These are phyloP conservation scores for Cyberlindnera euphorbiae DNA, from an alignment of 805 yeast genomes.

Conservation along the genomic window DNA sequence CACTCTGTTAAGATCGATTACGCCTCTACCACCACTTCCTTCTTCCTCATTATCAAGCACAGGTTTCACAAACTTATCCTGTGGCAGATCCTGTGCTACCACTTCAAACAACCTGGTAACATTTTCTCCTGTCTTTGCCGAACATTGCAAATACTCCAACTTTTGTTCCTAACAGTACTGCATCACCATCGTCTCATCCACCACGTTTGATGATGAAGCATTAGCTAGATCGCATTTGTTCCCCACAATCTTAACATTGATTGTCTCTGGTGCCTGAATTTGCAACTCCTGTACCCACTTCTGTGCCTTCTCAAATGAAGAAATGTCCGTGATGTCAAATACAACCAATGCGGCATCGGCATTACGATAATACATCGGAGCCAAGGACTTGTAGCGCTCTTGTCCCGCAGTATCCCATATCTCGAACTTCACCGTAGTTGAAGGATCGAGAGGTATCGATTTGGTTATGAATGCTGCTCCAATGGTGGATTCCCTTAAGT, in stretches of 20 bases:
- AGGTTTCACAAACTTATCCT: slow-evolving; percentile 20
- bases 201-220: slow-evolving; percentile 12
- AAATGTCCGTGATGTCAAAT: slow-evolving; percentile 68
- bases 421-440: slow-evolving; percentile 42
- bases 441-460: slow-evolving; percentile 45
- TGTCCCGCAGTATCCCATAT: slow-evolving; percentile 94
- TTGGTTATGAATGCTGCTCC: slow-evolving; percentile 98
- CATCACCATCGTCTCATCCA: slow-evolving; percentile 20
- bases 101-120: slow-evolving; percentile 39
- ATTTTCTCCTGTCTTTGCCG: slow-evolving; percentile 66
- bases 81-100: slow-evolving; percentile 45
- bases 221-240: slow-evolving; percentile 66
- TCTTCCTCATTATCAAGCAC: slow-evolving; percentile 4
- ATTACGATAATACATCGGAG: slow-evolving; percentile 80
- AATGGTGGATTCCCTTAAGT: slow-evolving; percentile 81
- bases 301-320: slow-evolving; percentile 74
- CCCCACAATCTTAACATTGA: slow-evolving; percentile 83
- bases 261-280: slow-evolving; percentile 68
- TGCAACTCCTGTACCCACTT: slow-evolving; percentile 91
- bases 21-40: slow-evolving; percentile 21
- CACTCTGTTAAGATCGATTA: slow-evolving; percentile 28
- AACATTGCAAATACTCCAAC: slow-evolving; percentile 22
- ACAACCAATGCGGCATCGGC: slow-evolving; percentile 84
- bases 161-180: slow-evolving; percentile 20
- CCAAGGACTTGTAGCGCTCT: slow-evolving; percentile 75